These are phyloP conservation scores for Picea abies DNA, from an alignment of 83 land plant species.

Conservation along the genomic window DNA sequence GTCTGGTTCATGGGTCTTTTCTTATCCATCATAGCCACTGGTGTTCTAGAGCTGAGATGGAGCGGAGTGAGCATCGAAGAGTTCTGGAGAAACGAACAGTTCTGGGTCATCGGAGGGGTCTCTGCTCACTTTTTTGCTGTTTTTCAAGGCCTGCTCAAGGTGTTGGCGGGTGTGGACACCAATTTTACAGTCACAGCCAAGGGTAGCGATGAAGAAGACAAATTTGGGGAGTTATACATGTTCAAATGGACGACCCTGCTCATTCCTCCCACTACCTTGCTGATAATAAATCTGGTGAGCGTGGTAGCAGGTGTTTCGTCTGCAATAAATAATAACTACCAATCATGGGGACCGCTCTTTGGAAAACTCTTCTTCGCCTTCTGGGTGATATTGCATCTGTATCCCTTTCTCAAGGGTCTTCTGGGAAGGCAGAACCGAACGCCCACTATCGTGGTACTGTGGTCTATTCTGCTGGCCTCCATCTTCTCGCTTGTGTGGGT, in stretches of 20 bases:
- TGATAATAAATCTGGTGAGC: slow-evolving; percentile 76
- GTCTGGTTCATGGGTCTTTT: slow-evolving; percentile 78
- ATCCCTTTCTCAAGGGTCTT: slow-evolving; percentile 78
- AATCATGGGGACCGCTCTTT: slow-evolving; percentile 70
- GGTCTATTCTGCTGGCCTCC: slow-evolving; percentile 78
- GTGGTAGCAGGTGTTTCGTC: slow-evolving; percentile 73
- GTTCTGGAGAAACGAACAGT: slow-evolving; percentile 82
- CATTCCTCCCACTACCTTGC: slow-evolving; percentile 77
- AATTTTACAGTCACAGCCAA: slow-evolving; percentile 85
- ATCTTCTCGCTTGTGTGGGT: slow-evolving; percentile 83
- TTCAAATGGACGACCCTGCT: slow-evolving; percentile 89
- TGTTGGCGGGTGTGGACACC: slow-evolving; percentile 80
- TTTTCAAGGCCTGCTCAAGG: slow-evolving; percentile 84
- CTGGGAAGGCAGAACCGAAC: slow-evolving; percentile 65
- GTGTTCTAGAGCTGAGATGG: slow-evolving; percentile 75
- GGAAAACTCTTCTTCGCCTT: slow-evolving; percentile 74
- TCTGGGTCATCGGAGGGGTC: slow-evolving; percentile 79
- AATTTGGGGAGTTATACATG: slow-evolving; percentile 71
- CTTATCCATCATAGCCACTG: slow-evolving; percentile 72
- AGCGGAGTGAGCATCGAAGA: slow-evolving; percentile 77
- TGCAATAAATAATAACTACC: slow-evolving; percentile 69
- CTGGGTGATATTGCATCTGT: slow-evolving; percentile 73
- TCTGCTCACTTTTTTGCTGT: slow-evolving; percentile 81
- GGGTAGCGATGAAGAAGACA: slow-evolving; percentile 55
- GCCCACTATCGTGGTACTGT: slow-evolving; percentile 77